phyloP scores from a whole-genome alignment of 176 grass and related monocot species.

The Thinopyrum elongatum region DNA sequence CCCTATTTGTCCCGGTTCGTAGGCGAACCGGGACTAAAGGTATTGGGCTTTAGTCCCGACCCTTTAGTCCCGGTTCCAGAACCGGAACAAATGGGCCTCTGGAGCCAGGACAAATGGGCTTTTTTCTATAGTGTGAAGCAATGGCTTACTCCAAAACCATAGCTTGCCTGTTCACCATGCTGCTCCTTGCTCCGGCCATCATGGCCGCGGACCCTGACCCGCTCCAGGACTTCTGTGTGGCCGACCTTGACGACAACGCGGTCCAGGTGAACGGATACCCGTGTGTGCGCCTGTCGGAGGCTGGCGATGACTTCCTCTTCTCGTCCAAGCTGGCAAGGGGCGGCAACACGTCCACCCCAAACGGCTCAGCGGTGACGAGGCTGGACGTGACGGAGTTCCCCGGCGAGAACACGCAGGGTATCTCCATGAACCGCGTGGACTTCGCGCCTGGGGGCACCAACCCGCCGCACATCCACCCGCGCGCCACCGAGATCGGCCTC shows the following conservation, averaged over 20 bases:
- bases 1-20: too few relatives aligned
- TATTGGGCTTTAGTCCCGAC: too few relatives aligned
- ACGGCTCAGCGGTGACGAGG: slow-evolving; percentile 28
- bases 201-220: slow-evolving; percentile 32
- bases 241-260: background rate
- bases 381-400: slow-evolving; percentile 30
- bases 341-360: slow-evolving; percentile 40
- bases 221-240: slow-evolving; percentile 71
- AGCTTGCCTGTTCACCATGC: background rate
- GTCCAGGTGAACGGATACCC: slow-evolving; percentile 41
- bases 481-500: slow-evolving; percentile 44
- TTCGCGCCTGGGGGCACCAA: slow-evolving; percentile 54
- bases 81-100: too few relatives aligned
- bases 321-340: background rate
- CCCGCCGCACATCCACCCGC: slow-evolving; percentile 64
- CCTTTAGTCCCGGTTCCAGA: too few relatives aligned
- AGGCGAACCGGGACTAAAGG: too few relatives aligned
- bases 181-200: slow-evolving; percentile 14
- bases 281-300: slow-evolving; percentile 18
- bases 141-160: slow-evolving; percentile 13
- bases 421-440: slow-evolving; percentile 82
- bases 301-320: slow-evolving; percentile 49
- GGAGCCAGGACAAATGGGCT: too few relatives aligned
- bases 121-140: too few relatives aligned
- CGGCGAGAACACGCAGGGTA: slow-evolving; percentile 59